Base-by-base conservation (phyloP, 768 basidiomycete species). In the Cystofilobasidium macerans region DNA sequence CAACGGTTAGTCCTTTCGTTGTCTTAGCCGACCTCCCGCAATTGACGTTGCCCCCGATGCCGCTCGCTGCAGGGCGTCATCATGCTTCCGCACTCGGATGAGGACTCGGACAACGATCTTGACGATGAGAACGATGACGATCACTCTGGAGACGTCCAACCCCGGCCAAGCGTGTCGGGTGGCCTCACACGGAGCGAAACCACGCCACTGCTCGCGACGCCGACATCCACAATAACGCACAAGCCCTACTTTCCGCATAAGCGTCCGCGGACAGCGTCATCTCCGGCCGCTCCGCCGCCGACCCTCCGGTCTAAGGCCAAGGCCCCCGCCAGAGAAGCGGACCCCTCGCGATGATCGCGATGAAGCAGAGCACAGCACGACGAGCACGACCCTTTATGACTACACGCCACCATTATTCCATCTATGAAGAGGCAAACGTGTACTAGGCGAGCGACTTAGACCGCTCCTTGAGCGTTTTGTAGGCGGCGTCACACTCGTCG, bases 21-120 rank as follows among this genome's bases (percentile, higher is more conserved):
- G 3, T 20, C 48, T 30, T 9, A 33, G 28, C 12, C 14, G 18
- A n/a, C 20, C 40, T 22, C n/a, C 26, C 9, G 18, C n/a, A 9
- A 24, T 28, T 22, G 43, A 24, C 26, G 7, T 40, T n/a, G 36
- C 20, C 7, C 60, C 28, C 24, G 28, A 3, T 28, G 4, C 28
- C 18, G 26, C 30, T 24, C 9, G 1, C 28, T 11, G 7, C 62
- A 88, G 3, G 91, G 91, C 0, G 88, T 92, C 40, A 93, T 93
- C 69, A 86, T 86, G 80, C 77, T 93, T 3, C 89, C 90, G 0
- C 88, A 91, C 42, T 81, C 84, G 69, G 75, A 72, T 32, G 80
- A 82, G 69, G 69, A 71, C 71, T 36, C 90, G 0, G 89, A 91
- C 43, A 81, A 84, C 69, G 75, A 72, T 51, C 82, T 79, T 35